Base-by-base conservation (phyloP, 805 yeast species). In the Metschnikowia gelsemii region DNA sequence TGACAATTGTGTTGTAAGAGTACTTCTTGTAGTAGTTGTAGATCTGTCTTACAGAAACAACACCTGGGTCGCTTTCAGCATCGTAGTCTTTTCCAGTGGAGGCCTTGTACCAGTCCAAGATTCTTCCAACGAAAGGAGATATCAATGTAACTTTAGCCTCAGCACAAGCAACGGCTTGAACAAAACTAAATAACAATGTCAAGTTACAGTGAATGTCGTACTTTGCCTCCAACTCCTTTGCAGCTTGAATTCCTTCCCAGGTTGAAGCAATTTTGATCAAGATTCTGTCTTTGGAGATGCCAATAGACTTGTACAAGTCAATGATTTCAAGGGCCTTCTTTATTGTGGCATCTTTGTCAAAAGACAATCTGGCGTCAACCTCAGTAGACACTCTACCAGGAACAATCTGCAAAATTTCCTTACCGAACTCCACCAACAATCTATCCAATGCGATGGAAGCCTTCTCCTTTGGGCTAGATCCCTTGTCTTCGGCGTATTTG, bases 341-440 rank as follows among this genome's bases (percentile, higher is more conserved):
- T 68, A 93, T 78, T 56, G 98, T 89, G 54, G 86, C 97, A 50
- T 88, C 86, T 68, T 84, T 93, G 79, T 93, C 90, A 66, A 89
- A 93, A 28, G 98, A 91, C 60, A 93, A 81, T 72, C 96, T 87
- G 46, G 99, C 99, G 63, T 93, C 99, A 49, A 93, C 98, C 76
- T 93, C 99, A 50, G 99, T 93, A 46, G 97, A 89, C 46, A 93
- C 99, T 75, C 98, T 85, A 61, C 99, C 99, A 56, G 99, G 99
- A 41, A 93, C 96, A 63, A 93, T 87, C 63, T 80, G 78, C 63
- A 93, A 78, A 63, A 93, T 93, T 72, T 87, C 90, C 61, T 79
- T 78, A 72, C 99, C 99, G 66, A 93, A 93, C 72, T 90, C 98
- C 52, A 93, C 96, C 61, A 93, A 80, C 59, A 93, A 75, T 70